A percentile compares a stretch with the other conserved stretches of the same genome.
Conservation (phyloP, 2,329 filamentous ascomycete species). For the Anthostomella pinea region DNA sequence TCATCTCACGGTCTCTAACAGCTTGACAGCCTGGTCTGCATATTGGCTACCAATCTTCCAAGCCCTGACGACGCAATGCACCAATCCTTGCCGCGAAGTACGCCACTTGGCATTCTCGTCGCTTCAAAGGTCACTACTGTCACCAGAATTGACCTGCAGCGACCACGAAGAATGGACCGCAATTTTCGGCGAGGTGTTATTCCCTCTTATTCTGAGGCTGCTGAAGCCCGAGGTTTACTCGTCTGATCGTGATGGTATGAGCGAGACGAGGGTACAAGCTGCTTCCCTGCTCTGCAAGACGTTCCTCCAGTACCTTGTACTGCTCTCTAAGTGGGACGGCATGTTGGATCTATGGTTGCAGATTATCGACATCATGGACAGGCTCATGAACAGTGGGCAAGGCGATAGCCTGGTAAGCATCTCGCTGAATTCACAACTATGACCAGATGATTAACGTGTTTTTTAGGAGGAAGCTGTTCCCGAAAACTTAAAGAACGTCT, state of each 20-base stretch:
- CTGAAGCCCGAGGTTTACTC: conserved; percentile 95
- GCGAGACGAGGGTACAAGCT: conserved; percentile 87
- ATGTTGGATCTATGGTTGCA: conserved; percentile 90
- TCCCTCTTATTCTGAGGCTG: conserved; percentile 82
- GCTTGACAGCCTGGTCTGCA: conserved; percentile 78
- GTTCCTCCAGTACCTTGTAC: conserved; percentile 87
- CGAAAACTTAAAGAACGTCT: conserved; percentile 92
- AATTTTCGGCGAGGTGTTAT: conserved; percentile 91
- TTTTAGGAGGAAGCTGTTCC: conserved; percentile 86
- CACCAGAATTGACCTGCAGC: conserved; percentile 76
- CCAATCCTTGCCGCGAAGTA: conserved; percentile 91
- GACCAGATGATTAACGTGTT: conserved; percentile 7
- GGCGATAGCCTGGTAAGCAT: conserved; percentile 76
- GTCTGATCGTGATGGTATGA: conserved; percentile 88
- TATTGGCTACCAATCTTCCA: conserved; percentile 97
- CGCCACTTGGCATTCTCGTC: conserved; percentile 83
- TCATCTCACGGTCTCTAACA: conserved; percentile 23
- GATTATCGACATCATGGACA: conserved; percentile 92
- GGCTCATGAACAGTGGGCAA: conserved; percentile 92
- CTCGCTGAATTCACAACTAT: too few species aligned
- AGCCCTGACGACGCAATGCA: conserved; percentile 83
- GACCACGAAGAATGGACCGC: conserved; percentile 91
- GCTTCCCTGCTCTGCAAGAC: conserved; percentile 92
- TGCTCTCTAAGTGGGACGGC: conserved; percentile 80
- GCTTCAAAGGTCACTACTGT: conserved; percentile 81